Conservation (phyloP, 2,329 filamentous ascomycete species). For the Paecilomyces fulvus region DNA sequence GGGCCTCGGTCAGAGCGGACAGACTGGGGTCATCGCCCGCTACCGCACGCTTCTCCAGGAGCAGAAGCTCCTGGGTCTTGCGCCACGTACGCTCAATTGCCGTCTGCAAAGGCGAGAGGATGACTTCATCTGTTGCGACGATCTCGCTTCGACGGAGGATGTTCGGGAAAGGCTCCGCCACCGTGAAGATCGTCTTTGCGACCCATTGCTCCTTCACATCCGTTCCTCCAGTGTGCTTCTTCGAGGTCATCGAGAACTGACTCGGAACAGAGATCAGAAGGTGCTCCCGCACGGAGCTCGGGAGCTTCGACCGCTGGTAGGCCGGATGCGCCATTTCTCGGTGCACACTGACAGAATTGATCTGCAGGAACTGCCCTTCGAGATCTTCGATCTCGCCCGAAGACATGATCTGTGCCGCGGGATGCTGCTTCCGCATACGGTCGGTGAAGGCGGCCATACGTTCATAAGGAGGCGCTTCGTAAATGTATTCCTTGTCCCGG, state of each 20-base stretch:
- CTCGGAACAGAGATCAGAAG: slow-evolving; percentile 69
- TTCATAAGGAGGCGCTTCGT: slow-evolving; percentile 72
- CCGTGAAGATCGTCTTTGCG: slow-evolving; percentile 77
- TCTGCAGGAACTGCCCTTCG: slow-evolving; percentile 82
- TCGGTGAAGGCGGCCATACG: slow-evolving; percentile 76
- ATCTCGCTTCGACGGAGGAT: slow-evolving; percentile 85
- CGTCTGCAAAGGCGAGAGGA: slow-evolving; percentile 70
- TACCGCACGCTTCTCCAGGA: slow-evolving; percentile 63
- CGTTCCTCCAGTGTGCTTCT: slow-evolving; percentile 59
- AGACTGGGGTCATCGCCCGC: slow-evolving; percentile 65
- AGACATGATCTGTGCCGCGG: slow-evolving; percentile 70
- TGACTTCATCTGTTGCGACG: slow-evolving; percentile 56
- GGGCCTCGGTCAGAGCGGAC: slow-evolving; percentile 62
- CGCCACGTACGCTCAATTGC: slow-evolving; percentile 82
- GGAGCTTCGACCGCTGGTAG: slow-evolving; percentile 79
- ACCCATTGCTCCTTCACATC: slow-evolving; percentile 63
- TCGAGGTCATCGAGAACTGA: slow-evolving; percentile 67
- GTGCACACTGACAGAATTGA: slow-evolving; percentile 72
- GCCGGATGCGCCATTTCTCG: slow-evolving; percentile 75
- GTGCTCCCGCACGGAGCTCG: slow-evolving; percentile 77
- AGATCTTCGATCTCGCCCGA: slow-evolving; percentile 64
- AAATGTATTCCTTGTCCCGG: slow-evolving; percentile 86
- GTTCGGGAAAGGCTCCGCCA: slow-evolving; percentile 80
- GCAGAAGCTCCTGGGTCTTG: slow-evolving; percentile 77
- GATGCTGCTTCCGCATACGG: slow-evolving; percentile 84